Percentiles rank a stretch among this genome's conserved stretches.
Conservation (phyloP, 1,284 basidiomycete genomes). For the Clitocybe nebularis region DNA sequence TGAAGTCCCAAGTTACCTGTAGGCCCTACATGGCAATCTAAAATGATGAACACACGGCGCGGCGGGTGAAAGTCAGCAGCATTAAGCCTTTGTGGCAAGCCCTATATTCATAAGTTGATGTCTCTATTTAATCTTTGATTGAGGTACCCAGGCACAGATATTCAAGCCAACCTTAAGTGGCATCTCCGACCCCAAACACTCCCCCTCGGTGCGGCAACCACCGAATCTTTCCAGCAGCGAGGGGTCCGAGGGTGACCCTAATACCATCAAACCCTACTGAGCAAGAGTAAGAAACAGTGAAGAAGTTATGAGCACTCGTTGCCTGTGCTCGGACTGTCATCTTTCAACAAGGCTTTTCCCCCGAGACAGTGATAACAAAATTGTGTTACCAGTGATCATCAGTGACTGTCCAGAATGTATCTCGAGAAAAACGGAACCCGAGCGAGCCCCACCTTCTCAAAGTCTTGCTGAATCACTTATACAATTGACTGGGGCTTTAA, state of each 20-base stretch:
- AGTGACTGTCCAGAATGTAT: neutral
- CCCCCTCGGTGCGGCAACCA: neutral
- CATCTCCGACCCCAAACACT: conserved; percentile 3
- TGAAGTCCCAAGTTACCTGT: no score
- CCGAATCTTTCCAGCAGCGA: neutral
- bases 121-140: no score
- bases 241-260: neutral
- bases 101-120: no score
- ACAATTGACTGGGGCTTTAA: no score
- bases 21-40: no score
- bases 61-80: no score
- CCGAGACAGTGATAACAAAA: neutral
- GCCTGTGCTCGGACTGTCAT: conserved; percentile 1
- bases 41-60: no score
- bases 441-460: neutral
- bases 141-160: no score
- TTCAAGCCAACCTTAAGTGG: no score
- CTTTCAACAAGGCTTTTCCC: conserved; percentile 1
- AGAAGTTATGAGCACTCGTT: neutral
- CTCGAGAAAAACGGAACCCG: neutral
- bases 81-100: no score
- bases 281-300: neutral
- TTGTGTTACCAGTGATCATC: neutral
- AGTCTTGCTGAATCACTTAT: no score
- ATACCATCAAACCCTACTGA: neutral